Conservation (phyloP, 176 grass and related monocot genomes). For the Zea luxurians region DNA sequence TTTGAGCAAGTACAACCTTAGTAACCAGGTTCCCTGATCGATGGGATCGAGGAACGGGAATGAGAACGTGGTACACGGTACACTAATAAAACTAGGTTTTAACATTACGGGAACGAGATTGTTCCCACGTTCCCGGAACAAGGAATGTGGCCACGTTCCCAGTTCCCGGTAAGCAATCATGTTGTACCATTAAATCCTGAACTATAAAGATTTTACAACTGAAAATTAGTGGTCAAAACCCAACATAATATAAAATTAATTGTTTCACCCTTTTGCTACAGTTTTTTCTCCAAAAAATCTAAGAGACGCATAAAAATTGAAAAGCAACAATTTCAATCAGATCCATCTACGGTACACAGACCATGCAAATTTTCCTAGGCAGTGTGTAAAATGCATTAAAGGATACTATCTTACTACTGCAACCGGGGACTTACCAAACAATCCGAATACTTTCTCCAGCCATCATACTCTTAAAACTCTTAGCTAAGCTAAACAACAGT, state of each 20-base stretch:
- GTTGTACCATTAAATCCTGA: background rate
- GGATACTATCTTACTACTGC: background rate
- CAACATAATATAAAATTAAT: background rate
- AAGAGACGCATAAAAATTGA: background rate
- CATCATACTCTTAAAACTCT: background rate
- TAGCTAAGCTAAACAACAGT: background rate
- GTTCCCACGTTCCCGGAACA: too few relatives aligned
- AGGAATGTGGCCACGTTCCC: too few relatives aligned
- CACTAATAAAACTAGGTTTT: too few relatives aligned
- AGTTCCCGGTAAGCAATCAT: background rate
- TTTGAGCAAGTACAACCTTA: background rate
- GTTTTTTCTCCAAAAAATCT: background rate
- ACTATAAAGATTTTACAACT: background rate
- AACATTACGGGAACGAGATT: too few relatives aligned
- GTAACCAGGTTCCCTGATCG: too few relatives aligned
- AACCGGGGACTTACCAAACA: background rate
- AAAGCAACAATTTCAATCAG: constrained; percentile 2
- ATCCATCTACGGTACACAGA: background rate
- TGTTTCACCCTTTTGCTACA: background rate
- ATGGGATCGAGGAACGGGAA: too few relatives aligned
- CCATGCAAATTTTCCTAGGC: background rate
- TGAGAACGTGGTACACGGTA: too few relatives aligned
- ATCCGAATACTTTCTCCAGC: background rate
- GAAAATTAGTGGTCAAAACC: background rate
- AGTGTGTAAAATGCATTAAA: background rate